Conservation (phyloP, 2,329 filamentous ascomycete species). For the Aspergillus unguis region DNA sequence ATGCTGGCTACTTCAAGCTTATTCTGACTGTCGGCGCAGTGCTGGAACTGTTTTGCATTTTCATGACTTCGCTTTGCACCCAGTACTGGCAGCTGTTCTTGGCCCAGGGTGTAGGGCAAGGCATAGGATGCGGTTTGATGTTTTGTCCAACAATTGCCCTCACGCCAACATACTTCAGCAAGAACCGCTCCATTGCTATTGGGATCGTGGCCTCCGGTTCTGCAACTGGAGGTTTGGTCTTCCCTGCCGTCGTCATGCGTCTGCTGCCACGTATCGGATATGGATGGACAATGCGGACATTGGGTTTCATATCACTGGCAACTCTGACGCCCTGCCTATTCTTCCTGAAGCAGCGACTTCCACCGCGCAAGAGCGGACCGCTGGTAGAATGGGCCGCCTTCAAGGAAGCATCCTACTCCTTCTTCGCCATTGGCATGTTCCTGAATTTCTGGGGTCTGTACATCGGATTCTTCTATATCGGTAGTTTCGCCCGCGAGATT, state of each 20-base stretch:
- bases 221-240: slow-evolving; percentile 61
- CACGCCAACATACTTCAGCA: slow-evolving; percentile 59
- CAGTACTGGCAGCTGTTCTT: slow-evolving; percentile 51
- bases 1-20: slow-evolving; percentile 51
- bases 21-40: slow-evolving; percentile 43
- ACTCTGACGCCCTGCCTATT: slow-evolving; percentile 41
- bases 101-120: slow-evolving; percentile 56
- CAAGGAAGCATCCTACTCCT: slow-evolving; percentile 48
- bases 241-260: slow-evolving; percentile 56
- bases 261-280: slow-evolving; percentile 61
- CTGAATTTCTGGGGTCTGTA: slow-evolving; percentile 53
- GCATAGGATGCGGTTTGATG: slow-evolving; percentile 54
- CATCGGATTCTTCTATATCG: slow-evolving; percentile 51
- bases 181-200: slow-evolving; percentile 58
- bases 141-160: slow-evolving; percentile 55
- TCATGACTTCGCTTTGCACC: slow-evolving; percentile 50
- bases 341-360: slow-evolving; percentile 50
- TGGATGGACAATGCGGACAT: slow-evolving; percentile 60
- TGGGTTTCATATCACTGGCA: slow-evolving; percentile 59
- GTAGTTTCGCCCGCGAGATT: slow-evolving; percentile 39
- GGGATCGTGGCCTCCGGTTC: slow-evolving; percentile 60
- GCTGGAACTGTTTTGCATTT: slow-evolving; percentile 47
- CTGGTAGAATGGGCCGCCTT: slow-evolving; percentile 53
- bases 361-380: slow-evolving; percentile 49
- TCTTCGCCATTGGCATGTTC: slow-evolving; percentile 43